Evolutionary conservation across 192 early-diverging fungal species (phyloP).

Genomic region (Dissophora ornata): DNA sequence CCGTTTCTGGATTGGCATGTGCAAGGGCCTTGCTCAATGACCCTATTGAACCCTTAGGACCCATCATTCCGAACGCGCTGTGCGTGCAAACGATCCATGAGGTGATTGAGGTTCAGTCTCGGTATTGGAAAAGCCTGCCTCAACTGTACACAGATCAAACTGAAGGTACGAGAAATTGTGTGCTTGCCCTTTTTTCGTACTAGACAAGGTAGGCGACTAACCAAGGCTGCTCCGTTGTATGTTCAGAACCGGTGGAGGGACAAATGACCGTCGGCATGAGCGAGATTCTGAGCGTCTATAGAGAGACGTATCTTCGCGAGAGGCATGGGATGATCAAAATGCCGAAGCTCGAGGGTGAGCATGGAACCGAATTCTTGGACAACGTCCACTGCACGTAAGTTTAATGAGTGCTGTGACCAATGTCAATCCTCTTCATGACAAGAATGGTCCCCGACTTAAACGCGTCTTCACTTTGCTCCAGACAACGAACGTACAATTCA

Average conservation of each 20-base stretch:
- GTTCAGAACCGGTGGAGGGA: constrained; percentile 12
- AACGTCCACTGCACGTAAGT: constrained; percentile 56
- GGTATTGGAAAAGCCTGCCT: constrained; percentile 61
- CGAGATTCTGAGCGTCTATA: constrained; percentile 19
- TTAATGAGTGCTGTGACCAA: no score
- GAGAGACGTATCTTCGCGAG: constrained; percentile 15
- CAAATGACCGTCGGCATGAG: not conserved
- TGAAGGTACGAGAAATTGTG: constrained; percentile 39
- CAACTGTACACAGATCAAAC: constrained; percentile 38
- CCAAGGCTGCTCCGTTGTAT: no score
- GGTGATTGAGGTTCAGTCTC: constrained; percentile 59
- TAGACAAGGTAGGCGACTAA: no score
- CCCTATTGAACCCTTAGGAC: constrained; percentile 52
- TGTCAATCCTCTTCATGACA: no score
- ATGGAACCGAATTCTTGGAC: constrained; percentile 30
- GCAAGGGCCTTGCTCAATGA: constrained; percentile 78
- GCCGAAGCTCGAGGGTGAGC: constrained; percentile 34
- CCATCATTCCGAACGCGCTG: constrained; percentile 51
- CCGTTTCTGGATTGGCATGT: constrained; percentile 82
- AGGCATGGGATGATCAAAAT: constrained; percentile 42
- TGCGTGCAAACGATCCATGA: constrained; percentile 61
- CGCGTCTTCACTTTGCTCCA: constrained; percentile 13
- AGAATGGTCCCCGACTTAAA: no score
- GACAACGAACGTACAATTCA: constrained; percentile 29
- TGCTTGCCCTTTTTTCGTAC: not conserved